phyloP scores from a whole-genome alignment of 1,284 basidiomycete genomes.

The Inonotus obliquus region DNA sequence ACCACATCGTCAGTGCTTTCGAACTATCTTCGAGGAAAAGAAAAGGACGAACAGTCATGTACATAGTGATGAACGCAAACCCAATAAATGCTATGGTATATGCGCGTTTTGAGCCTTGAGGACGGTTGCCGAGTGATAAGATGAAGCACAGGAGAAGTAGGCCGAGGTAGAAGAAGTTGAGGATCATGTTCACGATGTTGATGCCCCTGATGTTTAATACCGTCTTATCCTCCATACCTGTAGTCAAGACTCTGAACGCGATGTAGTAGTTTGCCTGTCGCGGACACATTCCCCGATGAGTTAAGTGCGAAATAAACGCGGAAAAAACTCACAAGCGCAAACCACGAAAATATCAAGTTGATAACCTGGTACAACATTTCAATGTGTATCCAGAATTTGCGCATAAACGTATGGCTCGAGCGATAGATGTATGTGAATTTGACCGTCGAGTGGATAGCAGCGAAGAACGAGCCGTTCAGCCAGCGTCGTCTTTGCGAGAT shows the following conservation, averaged over 20 bases:
- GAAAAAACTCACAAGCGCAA: constrained; percentile 58
- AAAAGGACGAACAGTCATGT: constrained; percentile 73
- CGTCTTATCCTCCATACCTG: constrained; percentile 58
- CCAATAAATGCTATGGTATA: constrained; percentile 82
- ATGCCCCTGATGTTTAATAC: constrained; percentile 57
- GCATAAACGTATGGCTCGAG: constrained; percentile 75
- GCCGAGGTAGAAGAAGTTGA: constrained; percentile 87
- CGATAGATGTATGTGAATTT: constrained; percentile 94
- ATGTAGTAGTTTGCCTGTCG: constrained; percentile 84
- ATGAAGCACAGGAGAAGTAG: constrained; percentile 89
- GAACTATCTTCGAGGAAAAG: not conserved
- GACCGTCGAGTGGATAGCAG: constrained; percentile 83
- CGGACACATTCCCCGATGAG: not conserved
- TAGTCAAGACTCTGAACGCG: constrained; percentile 74
- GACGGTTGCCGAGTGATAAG: constrained; percentile 86
- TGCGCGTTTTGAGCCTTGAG: constrained; percentile 81
- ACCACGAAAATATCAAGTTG: constrained; percentile 92
- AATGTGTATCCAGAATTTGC: constrained; percentile 93
- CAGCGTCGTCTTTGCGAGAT: constrained; percentile 92
- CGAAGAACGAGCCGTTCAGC: constrained; percentile 98
- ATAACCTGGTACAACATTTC: constrained; percentile 91
- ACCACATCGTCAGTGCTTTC: constrained; percentile 16
- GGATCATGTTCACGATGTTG: constrained; percentile 68
- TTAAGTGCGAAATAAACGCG: not conserved
- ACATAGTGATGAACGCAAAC: constrained; percentile 84